A percentile compares a stretch with the other conserved stretches of the same genome.
Evolutionary conservation across 108 stramenopile genomes (phyloP).

Genomic region (Skeletonema marinoi): DNA sequence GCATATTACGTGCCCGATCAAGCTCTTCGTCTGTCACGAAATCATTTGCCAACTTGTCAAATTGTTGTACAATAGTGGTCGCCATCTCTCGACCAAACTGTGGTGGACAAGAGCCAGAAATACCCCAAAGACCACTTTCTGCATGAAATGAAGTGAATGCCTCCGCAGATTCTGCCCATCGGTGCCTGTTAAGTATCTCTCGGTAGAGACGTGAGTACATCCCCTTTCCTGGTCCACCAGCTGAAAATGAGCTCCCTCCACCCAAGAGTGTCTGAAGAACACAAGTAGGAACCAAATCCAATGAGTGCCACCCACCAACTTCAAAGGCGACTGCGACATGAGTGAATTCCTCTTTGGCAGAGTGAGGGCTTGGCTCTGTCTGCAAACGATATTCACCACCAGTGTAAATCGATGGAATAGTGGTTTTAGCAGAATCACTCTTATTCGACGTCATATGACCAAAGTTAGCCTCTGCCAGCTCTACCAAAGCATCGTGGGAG

Average conservation of each 20-base stretch:
- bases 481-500: constrained; percentile 89
- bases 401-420: constrained; percentile 60
- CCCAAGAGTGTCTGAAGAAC: constrained; percentile 97
- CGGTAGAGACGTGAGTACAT: constrained; percentile 98
- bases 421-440: constrained; percentile 19
- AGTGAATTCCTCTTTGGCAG: constrained; percentile 79
- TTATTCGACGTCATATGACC: constrained; percentile 50
- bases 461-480: constrained; percentile 81
- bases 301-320: constrained; percentile 95
- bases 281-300: constrained; percentile 89
- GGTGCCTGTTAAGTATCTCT: constrained; percentile 90
- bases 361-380: constrained; percentile 39
- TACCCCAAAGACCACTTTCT: constrained; percentile 92
- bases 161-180: constrained; percentile 95
- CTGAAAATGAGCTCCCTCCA: constrained; percentile 96
- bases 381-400: constrained; percentile 65
- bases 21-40: constrained; percentile 87
- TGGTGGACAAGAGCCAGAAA: constrained; percentile 75
- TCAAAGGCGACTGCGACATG: constrained; percentile 92
- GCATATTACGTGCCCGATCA: constrained; percentile 95
- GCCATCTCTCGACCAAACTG: constrained; percentile 67
- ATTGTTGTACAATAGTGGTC: constrained; percentile 76
- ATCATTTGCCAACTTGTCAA: constrained; percentile 67
- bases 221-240: constrained; percentile 99
- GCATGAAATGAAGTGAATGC: constrained; percentile 90